Evolutionary conservation across 140 eudicot species (phyloP).

Genomic region (Stevia rebaudiana): DNA sequence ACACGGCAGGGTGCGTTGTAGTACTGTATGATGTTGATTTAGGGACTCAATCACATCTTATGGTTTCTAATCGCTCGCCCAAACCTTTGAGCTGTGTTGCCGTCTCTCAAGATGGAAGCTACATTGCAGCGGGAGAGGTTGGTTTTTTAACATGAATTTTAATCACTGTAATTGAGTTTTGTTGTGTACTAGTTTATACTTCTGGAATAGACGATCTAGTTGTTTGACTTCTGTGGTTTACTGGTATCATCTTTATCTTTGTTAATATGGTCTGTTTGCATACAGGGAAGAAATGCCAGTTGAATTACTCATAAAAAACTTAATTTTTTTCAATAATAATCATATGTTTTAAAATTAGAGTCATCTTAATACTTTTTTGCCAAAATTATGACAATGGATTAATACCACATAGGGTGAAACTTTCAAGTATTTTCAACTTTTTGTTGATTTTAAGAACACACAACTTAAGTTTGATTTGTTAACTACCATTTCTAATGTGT

Average conservation of each 20-base stretch:
- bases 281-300: slow-evolving; percentile 2
- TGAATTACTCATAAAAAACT: background rate
- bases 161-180: slow-evolving; percentile 5
- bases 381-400: too few species aligned
- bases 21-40: slow-evolving; percentile 51
- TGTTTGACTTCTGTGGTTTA: slow-evolving; percentile 10
- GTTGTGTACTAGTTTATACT: slow-evolving; percentile 1
- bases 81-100: slow-evolving; percentile 56
- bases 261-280: slow-evolving; percentile 12
- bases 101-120: slow-evolving; percentile 43
- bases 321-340: too few species aligned
- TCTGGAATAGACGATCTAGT: background rate
- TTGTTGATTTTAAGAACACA: too few species aligned
- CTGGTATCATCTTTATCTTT: background rate
- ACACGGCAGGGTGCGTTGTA: slow-evolving; percentile 65
- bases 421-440: background rate
- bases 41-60: slow-evolving; percentile 42
- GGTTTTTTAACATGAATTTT: background rate
- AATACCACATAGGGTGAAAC: background rate
- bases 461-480: too few species aligned
- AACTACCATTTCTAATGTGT: background rate
- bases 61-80: slow-evolving; percentile 47
- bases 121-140: slow-evolving; percentile 84
- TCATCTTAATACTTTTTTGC: too few species aligned
- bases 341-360: too few species aligned